Base-by-base conservation (phyloP, 2,329 filamentous ascomycete species). In the Pezicula rhizophila region DNA sequence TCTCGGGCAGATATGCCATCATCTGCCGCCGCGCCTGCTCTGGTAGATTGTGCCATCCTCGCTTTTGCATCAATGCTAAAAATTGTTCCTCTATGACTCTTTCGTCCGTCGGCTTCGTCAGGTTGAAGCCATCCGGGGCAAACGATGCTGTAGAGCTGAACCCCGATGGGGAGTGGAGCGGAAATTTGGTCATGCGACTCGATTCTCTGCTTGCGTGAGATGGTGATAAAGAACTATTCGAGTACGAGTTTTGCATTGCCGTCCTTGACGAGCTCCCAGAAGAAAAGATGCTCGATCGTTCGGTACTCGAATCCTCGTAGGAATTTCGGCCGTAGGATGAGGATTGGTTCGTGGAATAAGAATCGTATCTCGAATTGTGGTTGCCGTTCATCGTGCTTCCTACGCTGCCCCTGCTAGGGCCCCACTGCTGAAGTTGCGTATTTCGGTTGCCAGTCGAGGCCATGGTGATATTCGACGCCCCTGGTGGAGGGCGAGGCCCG, bases 11-110 rank as follows among this genome's bases (percentile, higher is more conserved):
- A 66, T 99, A 97, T 34, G 90, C 90, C 70, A 93, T 80, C 92
- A 99, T 97, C 72, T 97, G 93, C 53, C 92, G 79, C 58, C 87
- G 82, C 26, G 93, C 93, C 71, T 96, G 89, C 64, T 99, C 93
- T 5, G 93, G 93, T 56, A 99, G 74, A 68, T 95, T 95, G 71
- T 96, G 93, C 89, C 91, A 97, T 56, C 92, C 93, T 70, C 93
- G 82, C 71, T 96, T 96, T 63, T 95, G 88, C 93, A 99, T 97
- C 56, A 99, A 73, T 46, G 89, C 85, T 61, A 91, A 76, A 63
- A 97, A 97, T 74, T 96, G 88, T 63, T 91, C 84, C 65, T 97
- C 89, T 41, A 96, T 87, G 12, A 95, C 72, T 51, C 83, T 80
- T 63, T 95, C 89, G 65, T 95, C 87, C 46, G 83, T 78, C 14